Evolutionary conservation across 2,329 filamentous ascomycete genomes (phyloP).

Genomic region (Pyrenochaeta sp.): DNA sequence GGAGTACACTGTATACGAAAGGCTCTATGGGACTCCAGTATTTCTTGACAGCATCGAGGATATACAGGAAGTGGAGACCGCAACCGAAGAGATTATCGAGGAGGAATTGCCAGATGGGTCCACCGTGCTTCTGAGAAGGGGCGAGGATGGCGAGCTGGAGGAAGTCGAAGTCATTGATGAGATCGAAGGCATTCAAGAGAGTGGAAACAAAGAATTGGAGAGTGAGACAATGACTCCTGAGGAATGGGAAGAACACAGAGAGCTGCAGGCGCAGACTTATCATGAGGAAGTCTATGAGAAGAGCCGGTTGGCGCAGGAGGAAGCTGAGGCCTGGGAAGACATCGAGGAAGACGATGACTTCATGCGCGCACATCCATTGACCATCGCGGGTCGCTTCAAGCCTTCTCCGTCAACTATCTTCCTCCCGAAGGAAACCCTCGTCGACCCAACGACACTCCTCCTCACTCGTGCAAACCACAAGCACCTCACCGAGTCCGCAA

Average conservation of each 20-base stretch:
- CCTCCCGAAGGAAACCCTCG: constrained; percentile 75
- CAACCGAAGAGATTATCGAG: constrained; percentile 55
- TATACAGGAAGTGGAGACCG: constrained; percentile 52
- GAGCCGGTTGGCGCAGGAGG: constrained; percentile 52
- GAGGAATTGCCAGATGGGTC: constrained; percentile 41
- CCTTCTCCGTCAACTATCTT: constrained; percentile 77
- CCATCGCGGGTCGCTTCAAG: constrained; percentile 75
- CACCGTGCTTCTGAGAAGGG: constrained; percentile 61
- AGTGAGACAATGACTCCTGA: constrained; percentile 36
- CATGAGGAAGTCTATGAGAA: constrained; percentile 52
- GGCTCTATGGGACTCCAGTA: constrained; percentile 78
- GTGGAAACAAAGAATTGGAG: constrained; percentile 37
- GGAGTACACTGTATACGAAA: constrained; percentile 78
- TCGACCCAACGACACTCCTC: constrained; percentile 73
- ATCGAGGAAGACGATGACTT: constrained; percentile 49
- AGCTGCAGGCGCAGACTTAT: constrained; percentile 41
- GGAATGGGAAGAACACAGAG: constrained; percentile 46
- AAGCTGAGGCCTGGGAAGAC: constrained; percentile 48
- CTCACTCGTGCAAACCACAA: constrained; percentile 71
- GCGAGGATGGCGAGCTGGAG: constrained; percentile 66
- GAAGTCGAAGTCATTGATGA: constrained; percentile 60
- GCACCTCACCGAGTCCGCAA: constrained; percentile 77
- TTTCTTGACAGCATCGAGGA: constrained; percentile 69
- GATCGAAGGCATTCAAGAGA: constrained; percentile 40
- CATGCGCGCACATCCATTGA: constrained; percentile 76